Base-by-base conservation (phyloP, 2,329 filamentous ascomycete species). In the Verticillium alfalfae region DNA sequence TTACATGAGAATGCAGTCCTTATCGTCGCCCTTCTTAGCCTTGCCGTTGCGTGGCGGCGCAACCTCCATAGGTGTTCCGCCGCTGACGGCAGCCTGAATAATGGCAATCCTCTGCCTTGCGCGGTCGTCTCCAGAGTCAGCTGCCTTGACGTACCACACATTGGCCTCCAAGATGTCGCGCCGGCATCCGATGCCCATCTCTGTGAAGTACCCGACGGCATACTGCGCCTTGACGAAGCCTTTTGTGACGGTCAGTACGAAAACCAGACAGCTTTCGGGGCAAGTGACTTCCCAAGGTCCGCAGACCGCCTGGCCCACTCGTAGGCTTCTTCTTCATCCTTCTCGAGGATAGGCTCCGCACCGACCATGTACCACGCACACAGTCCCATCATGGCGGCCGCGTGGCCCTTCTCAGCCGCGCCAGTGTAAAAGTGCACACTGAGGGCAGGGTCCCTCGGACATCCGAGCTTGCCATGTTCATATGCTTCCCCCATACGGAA, bases 291-390 rank as follows among this genome's bases (percentile, higher is more conserved):
- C 96, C 94, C 93, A 66, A 89, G 81, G 65, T 95, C 89, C 37
- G 94, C 94, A 60, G 95, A 92, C 70, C 89, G 88, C 70, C 87
- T 88, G 16, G 95, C 93, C 95, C 95, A 99, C 73, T 97, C 93
- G 70, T 96, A 98, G 10, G 95, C 95, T 75, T 99, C 95, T 67
- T 90, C 89, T 74, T 98, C 94, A 69, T 99, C 94, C 76, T 95
- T 97, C 64, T 97, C 93, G 26, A 99, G 78, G 15, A 98, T 87
- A 0, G 93, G 93, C 67, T 93, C 90, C 1, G 95, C 95, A 12
- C 95, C 95, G 49, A 98, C 90, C 83, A 98, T 90, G 75, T 98
- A 99, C 95, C 95, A 99, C 12, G 95, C 95, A 76, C 95, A 99
- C 9, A 99, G 81, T 5, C 94, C 94, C 93, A 99, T 97, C 93